Conservation (phyloP, 192 early-diverging fungal genomes). For the Coemansia sp. region DNA sequence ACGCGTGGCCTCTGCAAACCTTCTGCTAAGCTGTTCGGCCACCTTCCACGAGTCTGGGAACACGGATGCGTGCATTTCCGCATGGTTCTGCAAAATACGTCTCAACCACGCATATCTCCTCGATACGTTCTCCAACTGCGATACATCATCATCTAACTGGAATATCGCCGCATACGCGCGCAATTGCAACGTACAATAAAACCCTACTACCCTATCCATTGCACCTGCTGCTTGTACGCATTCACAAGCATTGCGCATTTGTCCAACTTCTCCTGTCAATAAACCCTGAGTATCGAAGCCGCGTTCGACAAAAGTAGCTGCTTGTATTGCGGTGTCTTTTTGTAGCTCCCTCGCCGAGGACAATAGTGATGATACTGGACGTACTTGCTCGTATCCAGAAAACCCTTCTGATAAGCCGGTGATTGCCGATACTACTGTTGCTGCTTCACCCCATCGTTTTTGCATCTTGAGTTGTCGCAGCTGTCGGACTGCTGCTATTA, state of each 20-base stretch:
- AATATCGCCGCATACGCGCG: slow-evolving; percentile 83
- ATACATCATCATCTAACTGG: slow-evolving; percentile 68
- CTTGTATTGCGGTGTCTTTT: slow-evolving; percentile 25
- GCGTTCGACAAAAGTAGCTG: slow-evolving; percentile 64
- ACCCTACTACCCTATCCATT: slow-evolving; percentile 58
- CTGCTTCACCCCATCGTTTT: slow-evolving; percentile 78
- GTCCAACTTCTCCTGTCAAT: slow-evolving; percentile 52
- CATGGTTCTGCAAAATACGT: slow-evolving; percentile 81
- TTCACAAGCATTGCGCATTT: slow-evolving; percentile 75
- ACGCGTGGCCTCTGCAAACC: slow-evolving; percentile 86
- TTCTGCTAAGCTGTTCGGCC: slow-evolving; percentile 61
- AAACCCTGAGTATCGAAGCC: slow-evolving; percentile 70
- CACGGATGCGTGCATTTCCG: slow-evolving; percentile 81
- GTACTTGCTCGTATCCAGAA: slow-evolving; percentile 69
- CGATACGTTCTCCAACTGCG: slow-evolving; percentile 82
- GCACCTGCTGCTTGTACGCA: slow-evolving; percentile 74
- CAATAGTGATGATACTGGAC: slow-evolving; percentile 72
- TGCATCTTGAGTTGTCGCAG: slow-evolving; percentile 65
- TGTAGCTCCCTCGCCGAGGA: slow-evolving; percentile 66
- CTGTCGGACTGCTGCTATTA: slow-evolving; percentile 77
- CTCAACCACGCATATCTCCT: slow-evolving; percentile 93
- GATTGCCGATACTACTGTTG: slow-evolving; percentile 79
- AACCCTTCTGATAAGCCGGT: slow-evolving; percentile 78
- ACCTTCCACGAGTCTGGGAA: slow-evolving; percentile 79
- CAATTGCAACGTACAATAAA: slow-evolving; percentile 84